phyloP scores from a whole-genome alignment of 2,329 filamentous ascomycete genomes.

The Corynespora cassiicola region DNA sequence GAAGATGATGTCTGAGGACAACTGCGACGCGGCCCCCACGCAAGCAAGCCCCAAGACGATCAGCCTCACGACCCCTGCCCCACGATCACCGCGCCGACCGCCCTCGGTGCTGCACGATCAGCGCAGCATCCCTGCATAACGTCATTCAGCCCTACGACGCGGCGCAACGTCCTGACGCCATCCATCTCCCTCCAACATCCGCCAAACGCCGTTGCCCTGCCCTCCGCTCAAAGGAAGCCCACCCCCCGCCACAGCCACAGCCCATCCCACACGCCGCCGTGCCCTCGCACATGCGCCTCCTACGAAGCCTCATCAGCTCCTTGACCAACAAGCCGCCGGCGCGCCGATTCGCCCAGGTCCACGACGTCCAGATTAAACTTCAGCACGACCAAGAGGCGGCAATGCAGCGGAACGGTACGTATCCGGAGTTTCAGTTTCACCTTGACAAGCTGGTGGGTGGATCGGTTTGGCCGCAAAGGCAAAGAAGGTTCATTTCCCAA shows the following conservation, averaged over 20 bases:
- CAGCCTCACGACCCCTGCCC: too few species aligned
- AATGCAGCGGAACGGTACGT: constrained; percentile 28
- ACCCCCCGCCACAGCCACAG: not conserved
- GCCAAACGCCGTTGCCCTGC: too few species aligned
- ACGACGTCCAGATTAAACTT: constrained; percentile 29
- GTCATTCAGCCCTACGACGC: constrained; percentile 21
- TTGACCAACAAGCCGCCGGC: constrained; percentile 4
- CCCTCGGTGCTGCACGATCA: too few species aligned
- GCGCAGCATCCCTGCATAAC: constrained; percentile 19
- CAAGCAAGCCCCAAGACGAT: too few species aligned
- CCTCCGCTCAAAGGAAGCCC: too few species aligned
- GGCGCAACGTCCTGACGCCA: constrained; percentile 12
- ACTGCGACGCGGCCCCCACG: too few species aligned
- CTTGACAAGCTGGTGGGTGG: constrained; percentile 4
- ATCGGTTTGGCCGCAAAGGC: constrained; percentile 5
- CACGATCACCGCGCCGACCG: too few species aligned
- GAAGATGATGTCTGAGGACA: too few species aligned
- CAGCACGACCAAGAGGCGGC: not conserved
- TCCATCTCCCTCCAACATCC: constrained; percentile 4
- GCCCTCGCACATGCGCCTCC: constrained; percentile 28
- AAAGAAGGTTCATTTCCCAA: constrained; percentile 5
- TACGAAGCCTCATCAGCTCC: constrained; percentile 11
- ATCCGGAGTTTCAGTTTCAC: constrained; percentile 2
- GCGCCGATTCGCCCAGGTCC: constrained; percentile 35
- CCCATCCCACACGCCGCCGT: too few species aligned